Conservation (phyloP, 2,329 filamentous ascomycete species). For the Metarhizium brunneum region DNA sequence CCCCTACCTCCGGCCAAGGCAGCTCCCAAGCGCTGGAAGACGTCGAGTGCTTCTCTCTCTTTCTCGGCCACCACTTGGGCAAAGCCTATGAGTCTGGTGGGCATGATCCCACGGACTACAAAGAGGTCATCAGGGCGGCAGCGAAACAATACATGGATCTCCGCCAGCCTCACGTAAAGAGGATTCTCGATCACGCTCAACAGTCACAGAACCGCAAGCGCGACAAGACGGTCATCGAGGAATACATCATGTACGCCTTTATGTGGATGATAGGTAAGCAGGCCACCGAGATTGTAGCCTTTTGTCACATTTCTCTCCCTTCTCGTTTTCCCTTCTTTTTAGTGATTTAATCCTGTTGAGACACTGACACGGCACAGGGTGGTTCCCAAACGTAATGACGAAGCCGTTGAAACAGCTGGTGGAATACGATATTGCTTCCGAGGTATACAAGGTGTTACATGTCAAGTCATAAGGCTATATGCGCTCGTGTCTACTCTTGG, state of each 20-base stretch:
- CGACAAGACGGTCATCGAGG: slow-evolving; percentile 9
- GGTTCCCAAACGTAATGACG: slow-evolving; percentile 8
- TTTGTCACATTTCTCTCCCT: background rate
- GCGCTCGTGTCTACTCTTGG: background rate
- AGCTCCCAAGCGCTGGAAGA: slow-evolving; percentile 13
- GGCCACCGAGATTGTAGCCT: background rate
- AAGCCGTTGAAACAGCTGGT: slow-evolving; percentile 4
- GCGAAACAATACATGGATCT: slow-evolving; percentile 12
- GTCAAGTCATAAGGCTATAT: background rate
- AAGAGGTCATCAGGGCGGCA: slow-evolving; percentile 8
- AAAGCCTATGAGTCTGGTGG: background rate
- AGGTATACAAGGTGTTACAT: slow-evolving; percentile 4
- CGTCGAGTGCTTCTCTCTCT: slow-evolving; percentile 9
- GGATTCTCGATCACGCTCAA: slow-evolving; percentile 9
- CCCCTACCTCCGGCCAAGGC: slow-evolving; percentile 12
- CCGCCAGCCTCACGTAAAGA: slow-evolving; percentile 10
- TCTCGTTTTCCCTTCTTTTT: background rate
- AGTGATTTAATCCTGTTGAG: background rate
- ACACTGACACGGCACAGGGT: slow-evolving; percentile 5
- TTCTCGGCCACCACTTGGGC: slow-evolving; percentile 9
- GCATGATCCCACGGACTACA: background rate
- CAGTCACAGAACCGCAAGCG: slow-evolving; percentile 9
- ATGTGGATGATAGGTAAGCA: slow-evolving; percentile 11
- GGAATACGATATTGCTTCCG: slow-evolving; percentile 12
- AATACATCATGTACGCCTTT: slow-evolving; percentile 12